Base-by-base conservation (phyloP, 768 basidiomycete genomes). In the Termitomyces sp. region DNA sequence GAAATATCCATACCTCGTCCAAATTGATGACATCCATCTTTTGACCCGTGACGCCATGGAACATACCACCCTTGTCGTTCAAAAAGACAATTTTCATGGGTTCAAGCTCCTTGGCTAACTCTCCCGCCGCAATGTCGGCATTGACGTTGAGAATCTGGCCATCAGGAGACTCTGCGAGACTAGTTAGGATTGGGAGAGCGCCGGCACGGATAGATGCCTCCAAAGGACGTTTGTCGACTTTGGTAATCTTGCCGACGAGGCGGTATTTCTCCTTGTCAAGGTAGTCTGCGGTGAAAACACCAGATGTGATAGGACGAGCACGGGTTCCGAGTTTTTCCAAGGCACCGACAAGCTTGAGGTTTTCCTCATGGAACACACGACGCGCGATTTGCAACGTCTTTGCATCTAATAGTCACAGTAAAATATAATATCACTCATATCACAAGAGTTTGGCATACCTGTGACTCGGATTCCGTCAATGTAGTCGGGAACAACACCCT, bases 71-170 rank as follows among this genome's bases (percentile, higher is more conserved):
- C 76, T 98, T 98, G 68, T 99, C 97, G 71, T 98, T 97, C 69
- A 99, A 72, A 76, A 95, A 98, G 35, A 99, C 96, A 52, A 98
- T 98, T 78, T 98, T 99, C 78, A 96, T 86, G 23, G 97, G 97
- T 74, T 98, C 96, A 28, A 99, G 81, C 71, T 98, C 96, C 77
- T 98, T 97, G 7, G 96, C 91, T 20, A 99, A 84, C 74, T 99
- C 97, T 43, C 96, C 97, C 1, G 97, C 96, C 2, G 97, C 97
- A 62, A 98, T 91, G 71, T 99, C 97, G 23, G 97, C 97, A 69
- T 98, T 99, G 71, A 99, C 97, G 68, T 99, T 99, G 63, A 98
- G 80, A 66, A 99, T 95, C 73, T 99, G 97, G n/a, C 97, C 97
- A 36, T 97, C 93, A 23, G 87, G 82, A 36, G 91, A 91, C 75